A percentile compares a stretch with the other conserved stretches of the same genome.
phyloP scores from a whole-genome alignment of 164 flowering plant species.

The Liquidambar formosana region DNA sequence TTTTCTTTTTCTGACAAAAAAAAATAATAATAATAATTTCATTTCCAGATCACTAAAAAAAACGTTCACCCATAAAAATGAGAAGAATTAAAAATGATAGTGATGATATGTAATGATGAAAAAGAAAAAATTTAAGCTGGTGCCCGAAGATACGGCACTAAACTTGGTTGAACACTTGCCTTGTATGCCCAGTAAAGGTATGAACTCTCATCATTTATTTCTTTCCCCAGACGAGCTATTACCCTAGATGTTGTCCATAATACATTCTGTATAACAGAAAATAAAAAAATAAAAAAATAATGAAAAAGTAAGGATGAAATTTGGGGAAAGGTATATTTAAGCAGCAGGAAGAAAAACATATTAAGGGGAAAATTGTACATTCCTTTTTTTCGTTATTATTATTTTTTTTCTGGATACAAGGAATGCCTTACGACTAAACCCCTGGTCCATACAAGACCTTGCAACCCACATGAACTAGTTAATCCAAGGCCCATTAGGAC shows the following conservation, averaged over 20 bases:
- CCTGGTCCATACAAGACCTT: no score
- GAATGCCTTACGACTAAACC: no score
- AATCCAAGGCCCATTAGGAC: no score
- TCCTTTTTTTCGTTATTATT: no score
- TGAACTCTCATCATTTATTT: conserved; percentile 76
- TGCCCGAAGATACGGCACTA: neutral
- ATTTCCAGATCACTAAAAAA: no score
- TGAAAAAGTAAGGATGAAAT: no score
- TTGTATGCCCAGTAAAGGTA: conserved; percentile 96
- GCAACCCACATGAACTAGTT: no score
- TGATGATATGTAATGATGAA: neutral
- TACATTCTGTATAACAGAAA: conserved; percentile 49
- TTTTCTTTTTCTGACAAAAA: no score
- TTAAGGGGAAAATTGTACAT: no score
- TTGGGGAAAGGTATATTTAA: neutral
- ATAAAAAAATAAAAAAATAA: conserved; percentile 2
- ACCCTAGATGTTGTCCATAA: conserved; percentile 90
- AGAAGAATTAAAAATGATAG: neutral
- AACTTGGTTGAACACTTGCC: conserved; percentile 31
- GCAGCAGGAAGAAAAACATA: neutral
- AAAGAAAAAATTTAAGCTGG: neutral
- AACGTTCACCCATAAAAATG: no score
- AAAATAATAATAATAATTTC: no score
- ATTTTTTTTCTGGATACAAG: no score
- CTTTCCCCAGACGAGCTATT: conserved; percentile 88